Base-by-base conservation (phyloP, 179 eudicot species). In the Corrigiola litoralis region DNA sequence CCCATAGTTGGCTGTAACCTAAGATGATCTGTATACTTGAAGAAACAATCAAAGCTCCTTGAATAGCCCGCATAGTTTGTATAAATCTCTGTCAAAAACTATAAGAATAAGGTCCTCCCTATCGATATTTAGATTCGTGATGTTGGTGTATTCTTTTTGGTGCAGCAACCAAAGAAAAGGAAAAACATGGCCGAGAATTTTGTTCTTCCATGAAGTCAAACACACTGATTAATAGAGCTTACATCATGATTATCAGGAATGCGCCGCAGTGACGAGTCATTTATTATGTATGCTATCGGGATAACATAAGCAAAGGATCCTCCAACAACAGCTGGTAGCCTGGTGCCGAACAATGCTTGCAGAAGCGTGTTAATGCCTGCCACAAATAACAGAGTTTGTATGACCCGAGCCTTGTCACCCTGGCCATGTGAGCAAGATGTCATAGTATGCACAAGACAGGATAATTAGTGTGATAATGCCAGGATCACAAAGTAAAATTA, bases 1-100 rank as follows among this genome's bases (percentile, higher is more conserved):
- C 99, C 99, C 99, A 94, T 58, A 88, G 77, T 81, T 94, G 99
- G 79, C 97, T 86, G 83, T 87, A 94, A 68, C 99, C 99, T 63
- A 91, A 74, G 69, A 90, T 79, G 59, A 90, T 90, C 65, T 90
- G 97, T 73, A 94, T 81, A 74, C 96, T 88, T 46, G 99, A 71
- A n/a, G 99, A 86, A 40, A 90, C 91, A 70, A 94, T 87, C 31
- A 94, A 53, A 60, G 97, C 96, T 58, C 99, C 99, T 81, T 94
- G 99, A 67, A 88, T 88, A 67, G 99, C 99, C 80, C 96, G 73
- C 99, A 94, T 94, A 37, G 99, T 88, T 61, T 90, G 95, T 66
- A 88, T 79, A 60, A 94, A 94, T 77, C 99, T 86, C 99, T 94
- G 87, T 3, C 50, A 18, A 52, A 5, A 54, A 33, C 11, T 52